Evolutionary conservation across 768 basidiomycete species (phyloP).

Genomic region (Auricularia heimuer): DNA sequence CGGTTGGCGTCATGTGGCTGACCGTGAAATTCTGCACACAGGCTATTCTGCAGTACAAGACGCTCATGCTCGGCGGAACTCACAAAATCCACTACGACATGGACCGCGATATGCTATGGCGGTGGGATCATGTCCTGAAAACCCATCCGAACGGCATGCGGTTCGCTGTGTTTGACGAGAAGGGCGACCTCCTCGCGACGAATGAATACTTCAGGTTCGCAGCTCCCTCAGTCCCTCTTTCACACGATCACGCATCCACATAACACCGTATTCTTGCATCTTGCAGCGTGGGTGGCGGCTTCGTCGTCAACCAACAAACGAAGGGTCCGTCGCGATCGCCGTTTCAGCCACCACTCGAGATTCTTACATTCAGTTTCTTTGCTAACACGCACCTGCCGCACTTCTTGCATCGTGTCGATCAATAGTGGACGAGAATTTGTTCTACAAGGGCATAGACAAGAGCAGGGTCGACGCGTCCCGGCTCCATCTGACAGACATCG

Average conservation of each 20-base stretch:
- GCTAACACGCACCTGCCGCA: neutral
- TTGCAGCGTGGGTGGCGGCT: constrained; percentile 77
- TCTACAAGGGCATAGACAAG: constrained; percentile 89
- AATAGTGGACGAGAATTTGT: constrained; percentile 71
- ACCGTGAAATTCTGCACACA: constrained; percentile 4
- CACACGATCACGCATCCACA: neutral
- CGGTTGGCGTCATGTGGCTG: neutral
- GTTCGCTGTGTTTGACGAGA: constrained; percentile 70
- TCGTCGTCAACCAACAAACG: constrained; percentile 91
- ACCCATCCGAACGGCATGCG: constrained; percentile 84
- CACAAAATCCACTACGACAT: constrained; percentile 79
- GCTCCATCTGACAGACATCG: constrained; percentile 51
- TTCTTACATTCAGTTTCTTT: neutral
- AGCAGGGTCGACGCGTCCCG: constrained; percentile 69
- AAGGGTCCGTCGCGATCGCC: constrained; percentile 40
- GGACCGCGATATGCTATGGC: constrained; percentile 88
- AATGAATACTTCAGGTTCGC: constrained; percentile 81
- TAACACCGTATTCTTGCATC: neutral
- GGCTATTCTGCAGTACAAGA: constrained; percentile 54
- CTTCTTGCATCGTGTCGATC: too few species aligned
- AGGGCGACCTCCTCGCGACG: constrained; percentile 83
- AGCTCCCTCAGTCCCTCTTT: constrained; percentile 8
- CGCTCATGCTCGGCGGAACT: constrained; percentile 58
- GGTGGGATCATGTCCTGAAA: constrained; percentile 80
- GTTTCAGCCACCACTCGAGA: neutral